phyloP scores from a whole-genome alignment of 805 yeast species.

The Metschnikowia arizonensis region DNA sequence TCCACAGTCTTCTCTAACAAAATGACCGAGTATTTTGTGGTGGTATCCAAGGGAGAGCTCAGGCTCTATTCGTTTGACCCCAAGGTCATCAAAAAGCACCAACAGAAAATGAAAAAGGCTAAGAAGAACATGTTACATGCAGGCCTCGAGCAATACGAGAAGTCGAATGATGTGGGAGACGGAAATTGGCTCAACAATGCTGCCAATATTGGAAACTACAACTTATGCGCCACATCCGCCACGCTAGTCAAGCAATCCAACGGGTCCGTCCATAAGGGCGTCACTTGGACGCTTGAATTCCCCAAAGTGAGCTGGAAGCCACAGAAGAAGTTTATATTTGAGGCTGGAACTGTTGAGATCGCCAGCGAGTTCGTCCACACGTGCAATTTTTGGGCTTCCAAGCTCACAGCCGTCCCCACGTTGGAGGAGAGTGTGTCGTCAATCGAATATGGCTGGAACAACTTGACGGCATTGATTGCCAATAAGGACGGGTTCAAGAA shows the following conservation, averaged over 20 bases:
- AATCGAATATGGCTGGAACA: slow-evolving; percentile 79
- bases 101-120: slow-evolving; percentile 24
- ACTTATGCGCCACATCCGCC: slow-evolving; percentile 51
- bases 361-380: slow-evolving; percentile 70
- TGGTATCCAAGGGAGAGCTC: slow-evolving; percentile 63
- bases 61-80: slow-evolving; percentile 54
- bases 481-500: slow-evolving; percentile 29
- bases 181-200: slow-evolving; percentile 71
- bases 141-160: slow-evolving; percentile 22
- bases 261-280: slow-evolving; percentile 18
- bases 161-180: slow-evolving; percentile 43
- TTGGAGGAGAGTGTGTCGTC: slow-evolving; percentile 66
- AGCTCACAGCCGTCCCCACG: slow-evolving; percentile 75
- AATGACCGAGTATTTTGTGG: slow-evolving; percentile 52
- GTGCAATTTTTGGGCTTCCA: slow-evolving; percentile 88
- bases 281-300: slow-evolving; percentile 52
- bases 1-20: slow-evolving; percentile 24
- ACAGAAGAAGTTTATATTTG: slow-evolving; percentile 50
- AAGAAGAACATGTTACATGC: slow-evolving; percentile 22
- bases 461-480: slow-evolving; percentile 30
- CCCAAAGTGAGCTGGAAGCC: slow-evolving; percentile 40
- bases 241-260: slow-evolving; percentile 26
- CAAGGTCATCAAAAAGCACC: slow-evolving; percentile 39
- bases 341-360: slow-evolving; percentile 60
- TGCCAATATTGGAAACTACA: slow-evolving; percentile 49